Base-by-base conservation (phyloP, 352 stramenopile species). In the Phytopythium oedochilum region DNA sequence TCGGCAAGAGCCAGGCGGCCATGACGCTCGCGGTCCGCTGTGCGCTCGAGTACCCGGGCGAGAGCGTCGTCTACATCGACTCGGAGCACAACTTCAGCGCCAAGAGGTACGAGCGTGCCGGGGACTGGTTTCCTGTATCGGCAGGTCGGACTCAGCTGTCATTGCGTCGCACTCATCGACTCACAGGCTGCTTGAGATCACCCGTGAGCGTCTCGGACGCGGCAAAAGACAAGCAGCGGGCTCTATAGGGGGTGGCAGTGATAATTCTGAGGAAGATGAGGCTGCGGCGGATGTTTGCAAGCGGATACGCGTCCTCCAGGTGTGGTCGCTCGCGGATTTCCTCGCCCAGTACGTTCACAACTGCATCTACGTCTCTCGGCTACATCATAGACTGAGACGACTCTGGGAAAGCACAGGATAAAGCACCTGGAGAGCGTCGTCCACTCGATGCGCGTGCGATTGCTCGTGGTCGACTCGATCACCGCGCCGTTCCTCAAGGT, bases 1-100 rank as follows among this genome's bases (percentile, higher is more conserved):
- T 92, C 29, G 84, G 84, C 39, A 94, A 94, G 60, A 86, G 71
- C 42, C 84, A 94, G 60, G 52, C 76, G 20, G 72, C 68, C 18
- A 88, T 92, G 78, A 88, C 77, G n/a, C 64, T 94, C 26, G 76
- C 80, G 3, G 80, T 90, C 39, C 60, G 73, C 15, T 92, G 80
- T 45, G 72, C 74, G 8, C 59, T 87, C 49, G 76, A 92, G 53
- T 86, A 91, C 55, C 70, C 69, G 5, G 61, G 83, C 5, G 63
- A 68, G 17, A 60, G 53, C 0, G 70, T 92, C 22, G 45, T 94
- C 48, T 94, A 83, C 57, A 75, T 91, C 43, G 81, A 94, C 44
- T 73, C 69, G 5, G 81, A 88, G 42, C 73, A 80, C 46, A 88
- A 86, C 50, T 88, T 92, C 36, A 89, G 77, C 46, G 75, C 76